phyloP scores from a whole-genome alignment of 2,329 filamentous ascomycete species.

The Beauveria sp. region DNA sequence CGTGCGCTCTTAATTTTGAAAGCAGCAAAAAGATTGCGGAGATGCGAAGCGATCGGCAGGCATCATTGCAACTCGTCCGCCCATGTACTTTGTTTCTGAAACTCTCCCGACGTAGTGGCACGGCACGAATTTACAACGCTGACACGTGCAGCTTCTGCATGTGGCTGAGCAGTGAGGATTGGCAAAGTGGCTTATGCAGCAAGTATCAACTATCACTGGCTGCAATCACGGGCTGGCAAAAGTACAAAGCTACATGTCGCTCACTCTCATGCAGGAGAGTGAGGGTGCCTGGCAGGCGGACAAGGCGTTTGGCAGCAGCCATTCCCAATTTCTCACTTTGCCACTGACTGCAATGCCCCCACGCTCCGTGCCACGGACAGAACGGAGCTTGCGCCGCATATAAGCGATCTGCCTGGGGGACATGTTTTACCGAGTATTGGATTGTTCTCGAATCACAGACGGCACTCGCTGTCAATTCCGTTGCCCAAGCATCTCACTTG shows the following conservation, averaged over 20 bases:
- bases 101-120: no score
- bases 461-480: no score
- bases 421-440: no score
- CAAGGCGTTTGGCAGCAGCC: conserved; percentile 6
- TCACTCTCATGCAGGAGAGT: neutral
- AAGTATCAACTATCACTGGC: neutral
- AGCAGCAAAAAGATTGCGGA: no score
- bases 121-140: no score
- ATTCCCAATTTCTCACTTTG: no score
- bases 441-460: no score
- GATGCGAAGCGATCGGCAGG: no score
- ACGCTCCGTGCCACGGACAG: neutral
- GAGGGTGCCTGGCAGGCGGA: conserved; percentile 1
- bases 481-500: neutral
- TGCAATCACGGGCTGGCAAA: neutral
- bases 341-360: conserved; percentile 1
- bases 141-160: neutral
- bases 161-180: neutral
- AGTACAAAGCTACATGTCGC: neutral
- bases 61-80: no score
- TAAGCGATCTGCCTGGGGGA: neutral
- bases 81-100: no score
- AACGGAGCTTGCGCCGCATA: neutral
- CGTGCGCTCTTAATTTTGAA: no score
- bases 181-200: neutral